Evolutionary conservation across 1,284 basidiomycete genomes (phyloP).

Genomic region (Termitomyces sp.): DNA sequence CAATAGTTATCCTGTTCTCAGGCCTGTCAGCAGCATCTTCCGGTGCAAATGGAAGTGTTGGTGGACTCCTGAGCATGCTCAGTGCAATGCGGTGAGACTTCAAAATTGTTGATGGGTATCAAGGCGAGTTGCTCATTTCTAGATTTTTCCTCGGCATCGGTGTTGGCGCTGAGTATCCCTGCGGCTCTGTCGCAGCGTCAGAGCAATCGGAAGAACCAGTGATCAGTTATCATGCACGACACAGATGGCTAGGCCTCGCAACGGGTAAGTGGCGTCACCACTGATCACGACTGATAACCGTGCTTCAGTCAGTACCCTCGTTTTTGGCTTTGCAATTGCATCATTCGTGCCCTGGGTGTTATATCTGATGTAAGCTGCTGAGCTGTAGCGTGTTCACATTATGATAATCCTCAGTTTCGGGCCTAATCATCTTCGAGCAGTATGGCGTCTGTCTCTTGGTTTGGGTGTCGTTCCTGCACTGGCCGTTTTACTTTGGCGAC

Average conservation of each 20-base stretch:
- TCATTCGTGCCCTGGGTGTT: slow-evolving; percentile 81
- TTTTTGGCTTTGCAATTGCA: slow-evolving; percentile 79
- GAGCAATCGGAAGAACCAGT: slow-evolving; percentile 84
- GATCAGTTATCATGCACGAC: slow-evolving; percentile 74
- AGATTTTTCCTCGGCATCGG: slow-evolving; percentile 77
- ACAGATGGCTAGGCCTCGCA: slow-evolving; percentile 81
- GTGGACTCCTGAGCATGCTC: slow-evolving; percentile 73
- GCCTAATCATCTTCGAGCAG: slow-evolving; percentile 71
- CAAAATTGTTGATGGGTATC: neutral
- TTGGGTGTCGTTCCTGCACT: slow-evolving; percentile 81
- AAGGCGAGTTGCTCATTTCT: neutral
- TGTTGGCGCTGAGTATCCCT: slow-evolving; percentile 40
- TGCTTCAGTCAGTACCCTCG: slow-evolving; percentile 72
- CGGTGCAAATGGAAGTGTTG: slow-evolving; percentile 68
- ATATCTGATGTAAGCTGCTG: slow-evolving; percentile 68
- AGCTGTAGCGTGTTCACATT: neutral
- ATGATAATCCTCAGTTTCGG: slow-evolving; percentile 52
- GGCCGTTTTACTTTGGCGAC: slow-evolving; percentile 80
- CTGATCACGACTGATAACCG: neutral
- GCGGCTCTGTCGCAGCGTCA: slow-evolving; percentile 83
- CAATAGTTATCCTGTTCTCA: slow-evolving; percentile 76
- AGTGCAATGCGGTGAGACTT: slow-evolving; percentile 66
- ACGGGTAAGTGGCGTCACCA: slow-evolving; percentile 49
- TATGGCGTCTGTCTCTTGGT: slow-evolving; percentile 87
- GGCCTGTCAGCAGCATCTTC: slow-evolving; percentile 80